phyloP scores from a whole-genome alignment of 768 basidiomycete species.

The Hemileccinum impolitum region DNA sequence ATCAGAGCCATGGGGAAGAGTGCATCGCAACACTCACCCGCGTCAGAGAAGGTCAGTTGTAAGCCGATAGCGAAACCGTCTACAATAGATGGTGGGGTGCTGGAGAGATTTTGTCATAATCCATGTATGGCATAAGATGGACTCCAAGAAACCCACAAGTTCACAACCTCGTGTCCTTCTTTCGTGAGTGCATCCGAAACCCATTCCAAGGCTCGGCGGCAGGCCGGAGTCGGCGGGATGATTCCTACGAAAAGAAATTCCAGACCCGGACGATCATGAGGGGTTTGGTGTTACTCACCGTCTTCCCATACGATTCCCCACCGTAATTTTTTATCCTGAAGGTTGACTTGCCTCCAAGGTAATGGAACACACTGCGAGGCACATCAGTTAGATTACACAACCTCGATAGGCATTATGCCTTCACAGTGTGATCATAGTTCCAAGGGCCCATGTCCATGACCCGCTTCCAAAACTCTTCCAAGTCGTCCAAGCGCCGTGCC shows the following conservation, averaged over 20 bases:
- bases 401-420: constrained; percentile 3
- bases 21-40: constrained; percentile 34
- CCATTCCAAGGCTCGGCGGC: constrained; percentile 35
- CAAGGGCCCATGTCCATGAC: constrained; percentile 41
- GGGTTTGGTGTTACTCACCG: constrained; percentile 25
- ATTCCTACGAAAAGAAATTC: constrained; percentile 25
- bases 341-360: constrained; percentile 38
- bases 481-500: constrained; percentile 39
- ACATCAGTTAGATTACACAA: neutral
- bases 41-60: constrained; percentile 55
- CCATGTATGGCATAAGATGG: neutral
- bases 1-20: neutral
- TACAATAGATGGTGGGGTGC: constrained; percentile 45
- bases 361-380: constrained; percentile 38
- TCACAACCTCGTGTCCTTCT: constrained; percentile 39
- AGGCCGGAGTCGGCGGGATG: constrained; percentile 39
- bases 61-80: constrained; percentile 51
- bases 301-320: constrained; percentile 43
- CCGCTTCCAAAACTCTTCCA: constrained; percentile 42
- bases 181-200: constrained; percentile 32
- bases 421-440: constrained; percentile 42
- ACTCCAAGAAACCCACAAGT: constrained; percentile 31
- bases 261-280: neutral
- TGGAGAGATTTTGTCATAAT: constrained; percentile 7
- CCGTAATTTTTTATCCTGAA: constrained; percentile 33